Conservation (phyloP, 352 stramenopile genomes). For the Peronospora destructor region DNA sequence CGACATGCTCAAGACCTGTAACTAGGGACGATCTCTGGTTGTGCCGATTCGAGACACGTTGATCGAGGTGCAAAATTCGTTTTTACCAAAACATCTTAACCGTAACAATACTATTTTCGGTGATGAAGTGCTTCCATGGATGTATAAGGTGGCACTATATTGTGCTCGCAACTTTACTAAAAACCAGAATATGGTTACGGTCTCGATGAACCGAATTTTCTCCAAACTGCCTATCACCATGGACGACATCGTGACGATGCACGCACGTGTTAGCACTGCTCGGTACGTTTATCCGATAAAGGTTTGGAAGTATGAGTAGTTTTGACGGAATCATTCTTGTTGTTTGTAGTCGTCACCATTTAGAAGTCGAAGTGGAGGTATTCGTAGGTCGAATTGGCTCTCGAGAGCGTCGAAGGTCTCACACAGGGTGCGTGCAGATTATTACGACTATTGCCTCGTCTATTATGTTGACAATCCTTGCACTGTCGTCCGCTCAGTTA, state of each 20-base stretch:
- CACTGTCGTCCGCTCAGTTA: conserved; percentile 22
- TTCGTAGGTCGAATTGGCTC: conserved; percentile 52
- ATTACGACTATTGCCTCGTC: neutral
- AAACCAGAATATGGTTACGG: conserved; percentile 59
- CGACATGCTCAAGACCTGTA: conserved; percentile 52
- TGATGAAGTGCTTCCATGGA: conserved; percentile 59
- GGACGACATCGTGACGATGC: conserved; percentile 61
- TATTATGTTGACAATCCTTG: neutral
- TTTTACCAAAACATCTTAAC: conserved; percentile 57
- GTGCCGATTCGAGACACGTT: conserved; percentile 54
- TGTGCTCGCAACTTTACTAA: conserved; percentile 65
- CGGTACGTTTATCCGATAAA: conserved; percentile 24
- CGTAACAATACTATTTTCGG: conserved; percentile 73
- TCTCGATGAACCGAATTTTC: conserved; percentile 60
- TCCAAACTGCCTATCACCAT: conserved; percentile 68
- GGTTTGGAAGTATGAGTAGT: neutral
- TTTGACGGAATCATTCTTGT: conserved; percentile 37
- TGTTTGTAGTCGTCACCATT: conserved; percentile 39
- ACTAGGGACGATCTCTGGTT: conserved; percentile 34
- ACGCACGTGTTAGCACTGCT: conserved; percentile 49
- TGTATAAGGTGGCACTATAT: conserved; percentile 63
- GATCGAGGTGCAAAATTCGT: conserved; percentile 51
- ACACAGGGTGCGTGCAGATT: conserved; percentile 36
- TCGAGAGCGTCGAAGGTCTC: conserved; percentile 41
- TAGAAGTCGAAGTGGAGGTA: conserved; percentile 72